phyloP scores from a whole-genome alignment of 116 monocot species.

The Dioscorea cayenensis region DNA sequence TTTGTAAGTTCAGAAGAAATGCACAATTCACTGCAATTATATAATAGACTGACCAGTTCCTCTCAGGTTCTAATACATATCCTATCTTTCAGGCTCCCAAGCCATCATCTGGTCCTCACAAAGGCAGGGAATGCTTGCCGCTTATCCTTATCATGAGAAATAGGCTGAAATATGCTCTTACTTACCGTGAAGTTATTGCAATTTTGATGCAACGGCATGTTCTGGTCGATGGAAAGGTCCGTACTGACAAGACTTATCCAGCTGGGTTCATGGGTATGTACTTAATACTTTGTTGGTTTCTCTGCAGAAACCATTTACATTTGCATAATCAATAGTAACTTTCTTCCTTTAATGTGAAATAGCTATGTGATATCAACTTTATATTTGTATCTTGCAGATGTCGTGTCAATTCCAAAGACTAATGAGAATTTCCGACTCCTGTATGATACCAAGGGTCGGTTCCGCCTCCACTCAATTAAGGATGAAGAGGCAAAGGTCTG shows the following conservation, averaged over 20 bases:
- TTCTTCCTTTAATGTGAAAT: neutral
- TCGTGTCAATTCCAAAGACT: conserved; percentile 64
- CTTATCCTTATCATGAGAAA: conserved; percentile 74
- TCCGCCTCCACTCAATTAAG: conserved; percentile 53
- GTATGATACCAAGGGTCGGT: conserved; percentile 71
- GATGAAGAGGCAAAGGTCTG: conserved; percentile 64
- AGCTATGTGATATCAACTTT: neutral
- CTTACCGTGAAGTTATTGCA: conserved; percentile 52
- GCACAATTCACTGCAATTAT: too few relatives aligned
- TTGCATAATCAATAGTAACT: neutral
- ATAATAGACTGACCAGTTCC: too few relatives aligned
- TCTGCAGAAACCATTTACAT: neutral
- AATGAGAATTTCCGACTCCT: conserved; percentile 71
- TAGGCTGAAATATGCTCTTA: conserved; percentile 70
- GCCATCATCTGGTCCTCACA: conserved; percentile 78
- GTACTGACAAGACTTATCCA: conserved; percentile 74
- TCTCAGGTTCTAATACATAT: neutral
- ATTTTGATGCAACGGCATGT: conserved; percentile 76
- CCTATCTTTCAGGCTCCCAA: conserved; percentile 48
- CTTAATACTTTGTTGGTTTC: conserved; percentile 4
- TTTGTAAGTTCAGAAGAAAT: conserved; percentile 29
- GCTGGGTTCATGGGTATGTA: conserved; percentile 84
- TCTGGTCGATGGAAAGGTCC: conserved; percentile 65
- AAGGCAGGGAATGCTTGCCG: conserved; percentile 66
- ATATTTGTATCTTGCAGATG: conserved; percentile 28